Conservation (phyloP, 1,284 basidiomycete species). For the Stygiomarasmius scandens region DNA sequence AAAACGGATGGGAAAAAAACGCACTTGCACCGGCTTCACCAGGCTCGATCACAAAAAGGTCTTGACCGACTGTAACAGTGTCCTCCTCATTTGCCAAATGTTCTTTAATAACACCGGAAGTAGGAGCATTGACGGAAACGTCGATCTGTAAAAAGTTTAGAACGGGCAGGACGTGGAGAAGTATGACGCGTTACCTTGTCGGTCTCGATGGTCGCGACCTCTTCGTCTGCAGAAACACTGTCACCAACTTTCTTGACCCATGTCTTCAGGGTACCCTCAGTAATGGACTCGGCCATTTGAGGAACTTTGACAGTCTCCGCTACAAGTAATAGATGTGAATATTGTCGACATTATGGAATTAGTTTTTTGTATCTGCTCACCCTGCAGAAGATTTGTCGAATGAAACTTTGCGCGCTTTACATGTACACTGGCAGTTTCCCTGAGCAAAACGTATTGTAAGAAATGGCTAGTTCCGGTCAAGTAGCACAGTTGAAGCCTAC, state of each 20-base stretch:
- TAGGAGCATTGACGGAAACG: constrained; percentile 94
- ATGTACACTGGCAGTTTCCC: constrained; percentile 50
- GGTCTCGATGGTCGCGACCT: constrained; percentile 97
- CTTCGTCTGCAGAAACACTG: constrained; percentile 89
- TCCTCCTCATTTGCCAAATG: constrained; percentile 90
- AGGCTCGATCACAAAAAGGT: constrained; percentile 90
- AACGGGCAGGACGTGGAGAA: constrained; percentile 3
- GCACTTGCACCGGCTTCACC: constrained; percentile 68
- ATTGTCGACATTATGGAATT: constrained; percentile 2
- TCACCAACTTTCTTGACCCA: constrained; percentile 97
- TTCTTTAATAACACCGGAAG: constrained; percentile 87
- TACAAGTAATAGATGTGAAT: too few relatives aligned
- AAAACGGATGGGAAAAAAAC: constrained; percentile 21
- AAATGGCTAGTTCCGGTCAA: constrained; percentile 6
- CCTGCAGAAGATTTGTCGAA: constrained; percentile 67
- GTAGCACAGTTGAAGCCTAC: constrained; percentile 37
- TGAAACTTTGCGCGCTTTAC: constrained; percentile 65
- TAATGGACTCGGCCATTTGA: constrained; percentile 99
- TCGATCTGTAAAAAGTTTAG: constrained; percentile 70
- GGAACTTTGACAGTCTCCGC: constrained; percentile 95
- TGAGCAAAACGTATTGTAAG: constrained; percentile 20
- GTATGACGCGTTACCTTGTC: constrained; percentile 76
- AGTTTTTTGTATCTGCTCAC: constrained; percentile 38
- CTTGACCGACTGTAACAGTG: constrained; percentile 94
- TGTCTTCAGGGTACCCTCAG: constrained; percentile 94